Conservation (phyloP, 2,329 filamentous ascomycete species). For the Cladosporium colombiae region DNA sequence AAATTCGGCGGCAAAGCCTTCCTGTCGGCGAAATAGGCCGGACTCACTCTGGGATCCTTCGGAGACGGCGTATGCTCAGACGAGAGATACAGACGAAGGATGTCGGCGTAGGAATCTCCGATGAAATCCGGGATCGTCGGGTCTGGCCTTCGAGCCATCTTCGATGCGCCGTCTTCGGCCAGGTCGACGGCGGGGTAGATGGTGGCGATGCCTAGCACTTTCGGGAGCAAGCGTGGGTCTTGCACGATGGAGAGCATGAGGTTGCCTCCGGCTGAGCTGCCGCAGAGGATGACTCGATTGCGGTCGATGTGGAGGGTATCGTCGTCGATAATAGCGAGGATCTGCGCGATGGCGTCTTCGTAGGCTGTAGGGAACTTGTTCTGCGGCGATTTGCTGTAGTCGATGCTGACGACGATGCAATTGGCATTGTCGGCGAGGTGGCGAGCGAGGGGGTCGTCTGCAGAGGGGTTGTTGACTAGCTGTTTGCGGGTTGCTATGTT, state of each 20-base stretch:
- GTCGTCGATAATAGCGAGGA: slow-evolving; percentile 47
- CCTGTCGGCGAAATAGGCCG: not conserved
- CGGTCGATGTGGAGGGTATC: slow-evolving; percentile 49
- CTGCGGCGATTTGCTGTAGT: slow-evolving; percentile 52
- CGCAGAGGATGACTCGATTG: slow-evolving; percentile 45
- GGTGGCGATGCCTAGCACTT: slow-evolving; percentile 42
- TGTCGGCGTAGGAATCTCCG: slow-evolving; percentile 36
- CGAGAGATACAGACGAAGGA: not conserved
- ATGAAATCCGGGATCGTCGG: slow-evolving; percentile 20
- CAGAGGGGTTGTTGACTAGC: slow-evolving; percentile 42
- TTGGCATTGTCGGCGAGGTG: slow-evolving; percentile 43
- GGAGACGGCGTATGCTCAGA: not conserved
- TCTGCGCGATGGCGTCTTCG: slow-evolving; percentile 50
- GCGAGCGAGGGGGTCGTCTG: slow-evolving; percentile 52
- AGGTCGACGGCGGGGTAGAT: slow-evolving; percentile 45
- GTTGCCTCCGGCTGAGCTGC: slow-evolving; percentile 57
- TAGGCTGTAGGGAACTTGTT: slow-evolving; percentile 48
- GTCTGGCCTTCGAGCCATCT: slow-evolving; percentile 21
- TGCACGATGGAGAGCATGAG: slow-evolving; percentile 48
- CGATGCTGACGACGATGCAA: slow-evolving; percentile 48
- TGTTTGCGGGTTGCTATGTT: not conserved
- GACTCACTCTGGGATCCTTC: not conserved
- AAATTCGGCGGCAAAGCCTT: slow-evolving; percentile 45
- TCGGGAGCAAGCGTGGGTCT: slow-evolving; percentile 33
- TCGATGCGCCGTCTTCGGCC: slow-evolving; percentile 4